Percentiles rank a stretch among this genome's conserved stretches.
Conservation (phyloP, 306 rosid species). For the Prunus dulcis region DNA sequence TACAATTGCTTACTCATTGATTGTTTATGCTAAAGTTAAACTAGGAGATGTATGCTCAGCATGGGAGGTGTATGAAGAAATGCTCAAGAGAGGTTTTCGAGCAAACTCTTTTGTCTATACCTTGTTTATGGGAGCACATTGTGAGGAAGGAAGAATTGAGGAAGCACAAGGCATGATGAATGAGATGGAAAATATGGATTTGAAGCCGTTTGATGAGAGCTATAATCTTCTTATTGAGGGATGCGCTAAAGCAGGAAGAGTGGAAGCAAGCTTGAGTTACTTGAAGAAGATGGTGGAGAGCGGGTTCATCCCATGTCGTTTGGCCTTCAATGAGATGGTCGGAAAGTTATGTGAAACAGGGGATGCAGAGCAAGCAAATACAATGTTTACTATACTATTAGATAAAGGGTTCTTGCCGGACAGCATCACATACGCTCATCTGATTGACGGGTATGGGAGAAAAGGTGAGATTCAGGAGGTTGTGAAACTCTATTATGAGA, state of each 20-base stretch:
- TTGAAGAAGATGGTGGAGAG: slow-evolving; percentile 54
- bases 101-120: slow-evolving; percentile 61
- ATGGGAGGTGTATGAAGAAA: slow-evolving; percentile 47
- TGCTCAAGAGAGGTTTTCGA: slow-evolving; percentile 62
- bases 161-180: slow-evolving; percentile 48
- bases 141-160: slow-evolving; percentile 51
- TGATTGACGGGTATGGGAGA: slow-evolving; percentile 53
- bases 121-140: slow-evolving; percentile 55
- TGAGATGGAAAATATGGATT: slow-evolving; percentile 57
- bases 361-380: slow-evolving; percentile 45
- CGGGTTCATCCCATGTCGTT: slow-evolving; percentile 62
- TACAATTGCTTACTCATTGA: slow-evolving; percentile 56
- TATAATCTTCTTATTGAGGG: slow-evolving; percentile 60
- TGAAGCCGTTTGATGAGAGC: slow-evolving; percentile 56
- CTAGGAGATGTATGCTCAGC: slow-evolving; percentile 43
- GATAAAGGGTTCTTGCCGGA: slow-evolving; percentile 66
- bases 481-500: slow-evolving; percentile 72
- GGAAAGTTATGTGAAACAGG: slow-evolving; percentile 54
- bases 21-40: slow-evolving; percentile 47
- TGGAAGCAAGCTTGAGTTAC: slow-evolving; percentile 41
- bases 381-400: slow-evolving; percentile 46
- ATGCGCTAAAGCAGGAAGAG: slow-evolving; percentile 36
- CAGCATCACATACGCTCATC: slow-evolving; percentile 44
- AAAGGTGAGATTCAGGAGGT: slow-evolving; percentile 42
- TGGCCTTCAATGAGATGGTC: slow-evolving; percentile 53